These are phyloP conservation scores for Xylaria arbuscula DNA, from an alignment of 2,329 filamentous ascomycete species.

Conservation along the genomic window DNA sequence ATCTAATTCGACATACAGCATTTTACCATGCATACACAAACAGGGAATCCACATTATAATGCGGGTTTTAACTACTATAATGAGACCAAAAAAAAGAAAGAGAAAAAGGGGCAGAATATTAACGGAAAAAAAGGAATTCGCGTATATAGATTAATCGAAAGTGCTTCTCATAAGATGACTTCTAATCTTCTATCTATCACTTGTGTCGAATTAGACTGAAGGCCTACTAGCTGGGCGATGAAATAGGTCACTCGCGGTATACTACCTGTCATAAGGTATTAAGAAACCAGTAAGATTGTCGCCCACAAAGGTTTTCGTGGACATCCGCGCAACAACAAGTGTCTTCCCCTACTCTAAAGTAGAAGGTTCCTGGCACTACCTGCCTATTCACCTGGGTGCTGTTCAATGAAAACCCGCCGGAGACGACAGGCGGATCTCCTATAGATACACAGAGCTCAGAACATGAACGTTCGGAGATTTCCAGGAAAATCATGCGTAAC, in stretches of 20 bases:
- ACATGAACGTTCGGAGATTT: neutral
- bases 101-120: neutral
- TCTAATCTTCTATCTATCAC: neutral
- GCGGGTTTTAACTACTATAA: neutral
- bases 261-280: too few relatives aligned
- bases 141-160: conserved; percentile 28
- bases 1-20: conserved; percentile 13
- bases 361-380: too few relatives aligned
- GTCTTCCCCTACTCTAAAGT: too few relatives aligned
- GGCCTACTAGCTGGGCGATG: too few relatives aligned
- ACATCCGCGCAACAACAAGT: too few relatives aligned
- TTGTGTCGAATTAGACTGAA: neutral
- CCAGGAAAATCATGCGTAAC: neutral
- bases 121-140: neutral
- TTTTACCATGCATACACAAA: neutral
- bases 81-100: neutral
- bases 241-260: too few relatives aligned
- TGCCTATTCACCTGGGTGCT: too few relatives aligned
- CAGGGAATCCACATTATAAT: conserved; percentile 2
- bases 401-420: too few relatives aligned
- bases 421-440: neutral
- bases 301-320: too few relatives aligned
- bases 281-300: too few relatives aligned
- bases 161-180: neutral
- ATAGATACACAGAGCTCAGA: neutral